These are phyloP conservation scores for Juncus effusus DNA, from an alignment of 176 grass and related monocot genomes.

Conservation along the genomic window DNA sequence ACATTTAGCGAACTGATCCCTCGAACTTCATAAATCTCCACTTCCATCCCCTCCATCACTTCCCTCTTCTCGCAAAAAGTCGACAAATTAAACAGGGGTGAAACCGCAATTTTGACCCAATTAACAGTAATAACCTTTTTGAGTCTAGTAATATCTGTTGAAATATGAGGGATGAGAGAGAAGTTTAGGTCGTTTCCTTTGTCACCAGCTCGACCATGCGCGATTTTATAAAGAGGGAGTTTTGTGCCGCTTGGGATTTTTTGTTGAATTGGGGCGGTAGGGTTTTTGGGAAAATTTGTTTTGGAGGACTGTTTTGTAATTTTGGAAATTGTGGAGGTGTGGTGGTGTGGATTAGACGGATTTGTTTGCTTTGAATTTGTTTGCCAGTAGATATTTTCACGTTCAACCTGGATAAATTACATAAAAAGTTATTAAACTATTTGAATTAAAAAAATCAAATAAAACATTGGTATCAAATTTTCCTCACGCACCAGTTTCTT, in stretches of 20 bases:
- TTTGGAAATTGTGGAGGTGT: constrained; percentile 16
- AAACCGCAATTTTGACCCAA: constrained; percentile 70
- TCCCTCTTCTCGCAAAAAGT: constrained; percentile 25
- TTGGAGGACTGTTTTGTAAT: not conserved
- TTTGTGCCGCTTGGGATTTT: constrained; percentile 37
- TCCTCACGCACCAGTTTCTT: constrained; percentile 59
- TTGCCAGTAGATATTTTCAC: constrained; percentile 58
- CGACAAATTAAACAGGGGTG: constrained; percentile 52
- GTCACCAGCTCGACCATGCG: constrained; percentile 74
- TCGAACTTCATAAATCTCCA: constrained; percentile 75
- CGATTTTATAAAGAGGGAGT: constrained; percentile 64
- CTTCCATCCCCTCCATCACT: constrained; percentile 29
- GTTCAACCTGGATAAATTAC: constrained; percentile 51
- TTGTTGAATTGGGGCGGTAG: constrained; percentile 20
- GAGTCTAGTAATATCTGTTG: constrained; percentile 44
- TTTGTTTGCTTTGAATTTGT: constrained; percentile 41
- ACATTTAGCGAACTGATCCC: constrained; percentile 80
- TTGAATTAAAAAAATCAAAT: not conserved
- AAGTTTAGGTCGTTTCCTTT: constrained; percentile 92
- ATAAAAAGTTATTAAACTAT: not conserved
- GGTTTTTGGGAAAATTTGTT: constrained; percentile 11
- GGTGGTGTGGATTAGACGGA: constrained; percentile 20
- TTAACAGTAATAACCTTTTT: constrained; percentile 48
- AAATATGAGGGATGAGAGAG: constrained; percentile 74
- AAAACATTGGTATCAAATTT: not conserved